Percentiles rank a stretch among this genome's conserved stretches.
phyloP scores from a whole-genome alignment of 1,284 basidiomycete genomes.

The Hypsizygus ulmarius region DNA sequence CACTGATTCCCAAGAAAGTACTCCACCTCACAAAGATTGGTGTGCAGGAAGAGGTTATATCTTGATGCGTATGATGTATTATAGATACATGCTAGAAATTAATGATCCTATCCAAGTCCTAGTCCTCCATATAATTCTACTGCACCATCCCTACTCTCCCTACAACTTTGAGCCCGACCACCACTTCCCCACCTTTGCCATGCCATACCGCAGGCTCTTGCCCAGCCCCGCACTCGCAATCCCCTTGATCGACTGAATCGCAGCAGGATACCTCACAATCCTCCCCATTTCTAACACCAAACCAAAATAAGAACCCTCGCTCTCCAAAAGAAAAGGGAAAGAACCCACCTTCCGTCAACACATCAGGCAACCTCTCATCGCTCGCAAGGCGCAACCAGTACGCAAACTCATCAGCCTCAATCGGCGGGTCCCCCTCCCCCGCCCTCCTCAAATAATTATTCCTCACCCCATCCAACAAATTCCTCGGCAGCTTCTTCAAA shows the following conservation, averaged over 20 bases:
- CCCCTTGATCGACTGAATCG: constrained; percentile 85
- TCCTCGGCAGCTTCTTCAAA: constrained; percentile 73
- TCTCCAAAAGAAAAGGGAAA: constrained; percentile 6
- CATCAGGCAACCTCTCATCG: constrained; percentile 54
- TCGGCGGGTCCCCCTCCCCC: constrained; percentile 18
- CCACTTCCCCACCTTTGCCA: constrained; percentile 84
- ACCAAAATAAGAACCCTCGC: constrained; percentile 6
- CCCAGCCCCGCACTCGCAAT: constrained; percentile 78
- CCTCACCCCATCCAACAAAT: constrained; percentile 58
- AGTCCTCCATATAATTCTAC: constrained; percentile 6
- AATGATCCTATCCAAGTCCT: constrained; percentile 13
- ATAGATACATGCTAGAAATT: constrained; percentile 14
- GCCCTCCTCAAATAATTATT: constrained; percentile 42
- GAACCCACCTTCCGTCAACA: constrained; percentile 59
- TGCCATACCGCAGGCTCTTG: constrained; percentile 76
- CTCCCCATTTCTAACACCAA: constrained; percentile 58
- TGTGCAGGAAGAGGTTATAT: constrained; percentile 7
- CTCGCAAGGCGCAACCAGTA: constrained; percentile 76
- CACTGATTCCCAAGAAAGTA: not conserved
- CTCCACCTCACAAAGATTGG: too few species aligned
- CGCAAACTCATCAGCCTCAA: constrained; percentile 59
- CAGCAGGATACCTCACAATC: constrained; percentile 83
- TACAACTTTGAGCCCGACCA: constrained; percentile 46
- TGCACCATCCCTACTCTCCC: constrained; percentile 7
- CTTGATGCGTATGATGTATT: constrained; percentile 6